Evolutionary conservation across 1,284 basidiomycete species (phyloP), one percentile per base, ranked within the genome.

Genomic region (Ustilago cynodontis): DNA sequence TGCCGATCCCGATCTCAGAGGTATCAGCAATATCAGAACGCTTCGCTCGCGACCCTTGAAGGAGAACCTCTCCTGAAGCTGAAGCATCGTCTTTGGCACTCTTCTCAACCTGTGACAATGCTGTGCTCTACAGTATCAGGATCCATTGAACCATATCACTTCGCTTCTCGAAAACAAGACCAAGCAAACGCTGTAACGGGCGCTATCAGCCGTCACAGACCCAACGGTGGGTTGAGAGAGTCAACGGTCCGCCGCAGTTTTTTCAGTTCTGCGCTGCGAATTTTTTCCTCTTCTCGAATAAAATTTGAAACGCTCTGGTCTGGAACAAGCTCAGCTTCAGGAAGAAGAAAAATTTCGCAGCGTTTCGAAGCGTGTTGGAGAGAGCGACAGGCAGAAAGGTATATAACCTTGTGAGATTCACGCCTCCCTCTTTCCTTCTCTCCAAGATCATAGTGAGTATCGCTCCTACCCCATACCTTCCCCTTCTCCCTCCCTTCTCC

Each of bases 391-490:
- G 14, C 8, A 6, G 26, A 57, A 77, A 77, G 28, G 52, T 77
- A 77, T 77, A 77, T 77, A 77, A 49, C 18, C 64, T 33, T 29
- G 59, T 37, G n/a, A 35, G 50, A 33, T 43, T n/a, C 59, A 28
- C 63, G 71, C 75, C 43, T 77, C 63, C 71, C 71, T 41, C 56
- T 54, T 73, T 9, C 13, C 64, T 70, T 77, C 65, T 65, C 60
- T 59, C 59, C 71, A 77, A 77, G 75, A 77, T 77, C 75, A 77
- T 77, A 77, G 75, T 77, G 59, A 77, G 75, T 77, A 73, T 22
- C 55, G 59, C 50, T 14, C 35, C 59, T 18, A 54, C 58, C 75
- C 74, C 66, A 22, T 43, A 72, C 65, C 59, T 59, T 62, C 28
- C 51, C 51, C 58, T 26, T 22, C 31, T n/a, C 43, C 2, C 37